phyloP scores from a whole-genome alignment of 2,329 filamentous ascomycete genomes.

The Colletotrichum endophyticum region DNA sequence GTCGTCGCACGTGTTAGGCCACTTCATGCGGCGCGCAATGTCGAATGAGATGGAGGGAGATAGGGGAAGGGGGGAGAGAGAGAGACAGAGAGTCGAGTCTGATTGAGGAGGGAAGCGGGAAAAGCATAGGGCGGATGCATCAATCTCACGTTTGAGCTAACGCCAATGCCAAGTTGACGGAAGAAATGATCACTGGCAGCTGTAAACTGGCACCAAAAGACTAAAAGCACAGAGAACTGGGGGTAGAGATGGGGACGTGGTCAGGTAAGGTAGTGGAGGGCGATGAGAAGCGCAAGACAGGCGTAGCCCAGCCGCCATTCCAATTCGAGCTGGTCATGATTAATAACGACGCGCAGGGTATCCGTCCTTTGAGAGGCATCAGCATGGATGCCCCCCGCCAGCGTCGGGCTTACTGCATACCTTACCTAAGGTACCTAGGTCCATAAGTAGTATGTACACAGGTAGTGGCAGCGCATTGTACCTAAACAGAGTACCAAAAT shows the following conservation, averaged over 20 bases:
- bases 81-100: neutral
- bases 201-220: neutral
- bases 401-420: neutral
- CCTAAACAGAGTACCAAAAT: neutral
- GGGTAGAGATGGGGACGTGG: neutral
- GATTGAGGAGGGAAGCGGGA: neutral
- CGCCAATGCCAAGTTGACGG: neutral
- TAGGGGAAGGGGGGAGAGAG: neutral
- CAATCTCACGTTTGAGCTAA: neutral
- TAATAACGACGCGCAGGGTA: neutral
- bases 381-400: slow-evolving; percentile 6
- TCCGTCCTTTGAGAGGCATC: neutral
- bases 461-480: neutral
- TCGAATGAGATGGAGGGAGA: neutral
- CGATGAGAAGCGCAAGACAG: neutral
- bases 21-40: neutral
- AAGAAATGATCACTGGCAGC: neutral
- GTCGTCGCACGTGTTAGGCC: neutral
- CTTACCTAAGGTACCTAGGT: neutral
- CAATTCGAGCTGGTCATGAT: slow-evolving; percentile 4
- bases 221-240: neutral
- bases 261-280: neutral
- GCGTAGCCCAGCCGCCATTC: slow-evolving; percentile 7
- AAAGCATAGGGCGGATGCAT: neutral
- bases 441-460: neutral